phyloP scores from a whole-genome alignment of 768 basidiomycete species.

The Boletus sensibilis region DNA sequence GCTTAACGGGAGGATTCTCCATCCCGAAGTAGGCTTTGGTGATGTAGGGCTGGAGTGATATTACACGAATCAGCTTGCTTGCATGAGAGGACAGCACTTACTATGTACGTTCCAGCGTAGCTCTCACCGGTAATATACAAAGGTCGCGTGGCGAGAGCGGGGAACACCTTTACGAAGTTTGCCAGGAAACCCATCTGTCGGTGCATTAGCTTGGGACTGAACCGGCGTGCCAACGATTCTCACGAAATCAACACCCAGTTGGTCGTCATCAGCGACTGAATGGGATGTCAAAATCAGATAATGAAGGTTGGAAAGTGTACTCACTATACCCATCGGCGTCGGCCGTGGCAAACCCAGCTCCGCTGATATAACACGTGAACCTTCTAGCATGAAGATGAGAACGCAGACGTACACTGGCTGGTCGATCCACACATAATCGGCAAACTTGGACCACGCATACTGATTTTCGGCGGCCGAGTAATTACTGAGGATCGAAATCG shows the following conservation, averaged over 20 bases:
- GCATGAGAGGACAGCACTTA: constrained; percentile 38
- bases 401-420: constrained; percentile 39
- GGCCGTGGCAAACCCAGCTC: constrained; percentile 61
- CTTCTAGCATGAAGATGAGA: neutral
- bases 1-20: constrained; percentile 62
- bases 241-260: no score
- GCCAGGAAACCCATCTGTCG: constrained; percentile 63
- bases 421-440: constrained; percentile 38
- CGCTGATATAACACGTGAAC: constrained; percentile 34
- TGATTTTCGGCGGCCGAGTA: constrained; percentile 48
- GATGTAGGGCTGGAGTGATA: constrained; percentile 63
- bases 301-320: constrained; percentile 10
- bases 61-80: neutral
- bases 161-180: constrained; percentile 74
- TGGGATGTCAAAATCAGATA: constrained; percentile 13
- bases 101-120: constrained; percentile 70
- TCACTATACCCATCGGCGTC: constrained; percentile 57
- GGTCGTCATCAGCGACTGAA: no score
- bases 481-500: constrained; percentile 53
- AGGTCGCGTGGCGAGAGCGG: constrained; percentile 61
- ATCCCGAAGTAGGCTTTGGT: constrained; percentile 64
- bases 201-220: neutral
- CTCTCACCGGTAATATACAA: constrained; percentile 72
- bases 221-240: neutral
- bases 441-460: constrained; percentile 55